A percentile compares a stretch with the other conserved stretches of the same genome.
Conservation (phyloP, 2,329 filamentous ascomycete genomes). For the Monosporascus sp. region DNA sequence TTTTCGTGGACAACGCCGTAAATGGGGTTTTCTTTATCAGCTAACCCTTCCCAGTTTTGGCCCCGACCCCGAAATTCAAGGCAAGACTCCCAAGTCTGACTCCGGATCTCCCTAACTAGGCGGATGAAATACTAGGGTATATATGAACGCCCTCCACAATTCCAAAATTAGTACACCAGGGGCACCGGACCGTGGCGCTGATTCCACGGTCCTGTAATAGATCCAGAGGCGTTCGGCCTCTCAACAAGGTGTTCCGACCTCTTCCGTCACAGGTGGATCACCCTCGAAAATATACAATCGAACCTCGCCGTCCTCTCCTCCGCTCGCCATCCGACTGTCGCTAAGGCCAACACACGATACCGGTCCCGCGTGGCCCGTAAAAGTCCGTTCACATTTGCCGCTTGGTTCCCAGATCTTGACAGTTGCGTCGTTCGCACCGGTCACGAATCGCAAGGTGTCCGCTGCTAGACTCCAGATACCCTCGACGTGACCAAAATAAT, state of each 20-base stretch:
- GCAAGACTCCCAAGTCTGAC: too few species aligned
- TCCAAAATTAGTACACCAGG: too few species aligned
- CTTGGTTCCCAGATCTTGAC: slow-evolving; percentile 95
- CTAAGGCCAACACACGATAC: slow-evolving; percentile 91
- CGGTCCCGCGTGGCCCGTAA: slow-evolving; percentile 83
- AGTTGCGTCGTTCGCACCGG: slow-evolving; percentile 87
- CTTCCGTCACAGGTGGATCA: slow-evolving; percentile 36
- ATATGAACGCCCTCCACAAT: too few species aligned
- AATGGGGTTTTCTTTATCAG: too few species aligned
- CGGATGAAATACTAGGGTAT: too few species aligned
- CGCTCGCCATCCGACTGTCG: slow-evolving; percentile 83
- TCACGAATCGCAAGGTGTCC: slow-evolving; percentile 82
- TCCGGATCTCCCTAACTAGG: too few species aligned
- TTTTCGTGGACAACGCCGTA: too few species aligned
- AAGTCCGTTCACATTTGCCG: slow-evolving; percentile 86
- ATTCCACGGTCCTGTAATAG: too few species aligned
- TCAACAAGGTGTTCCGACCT: slow-evolving; percentile 46
- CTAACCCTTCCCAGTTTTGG: too few species aligned
- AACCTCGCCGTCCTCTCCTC: slow-evolving; percentile 89
- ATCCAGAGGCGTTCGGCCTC: background rate
- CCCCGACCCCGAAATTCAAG: too few species aligned
- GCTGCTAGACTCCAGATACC: slow-evolving; percentile 91
- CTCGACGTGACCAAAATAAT: slow-evolving; percentile 95
- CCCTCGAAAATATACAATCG: slow-evolving; percentile 73
- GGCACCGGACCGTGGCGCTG: too few species aligned